Evolutionary conservation across 352 stramenopile genomes (phyloP).

Genomic region (Globisporangium cederbergense): DNA sequence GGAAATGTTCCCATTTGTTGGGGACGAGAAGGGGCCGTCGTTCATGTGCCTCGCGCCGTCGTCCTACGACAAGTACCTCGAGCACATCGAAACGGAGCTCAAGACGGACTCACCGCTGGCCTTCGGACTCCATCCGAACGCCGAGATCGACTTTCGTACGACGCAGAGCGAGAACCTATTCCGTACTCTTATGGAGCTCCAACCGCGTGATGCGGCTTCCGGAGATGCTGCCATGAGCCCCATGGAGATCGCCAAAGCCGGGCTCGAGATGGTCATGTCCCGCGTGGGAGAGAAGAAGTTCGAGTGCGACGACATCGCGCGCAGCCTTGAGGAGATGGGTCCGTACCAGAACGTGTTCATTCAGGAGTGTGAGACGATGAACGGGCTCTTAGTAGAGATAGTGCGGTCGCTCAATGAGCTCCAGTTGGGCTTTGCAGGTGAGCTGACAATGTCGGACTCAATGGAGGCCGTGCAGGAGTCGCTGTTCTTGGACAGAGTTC

Average conservation of each 20-base stretch:
- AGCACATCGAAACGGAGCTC: constrained; percentile 96
- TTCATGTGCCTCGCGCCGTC: constrained; percentile 94
- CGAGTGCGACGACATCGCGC: constrained; percentile 94
- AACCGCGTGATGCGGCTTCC: constrained; percentile 86
- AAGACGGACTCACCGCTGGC: constrained; percentile 95
- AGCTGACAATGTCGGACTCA: constrained; percentile 97
- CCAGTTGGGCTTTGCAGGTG: constrained; percentile 94
- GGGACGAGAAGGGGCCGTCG: constrained; percentile 94
- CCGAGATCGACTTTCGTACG: constrained; percentile 98
- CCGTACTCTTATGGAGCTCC: constrained; percentile 94
- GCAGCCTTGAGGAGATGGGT: constrained; percentile 92
- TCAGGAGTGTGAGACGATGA: constrained; percentile 98
- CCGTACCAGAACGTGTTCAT: constrained; percentile 98
- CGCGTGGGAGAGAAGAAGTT: constrained; percentile 97
- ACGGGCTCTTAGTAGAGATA: constrained; percentile 94
- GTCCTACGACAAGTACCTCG: constrained; percentile 97
- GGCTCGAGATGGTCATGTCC: constrained; percentile 92
- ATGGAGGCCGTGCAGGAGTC: constrained; percentile 96
- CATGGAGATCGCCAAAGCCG: constrained; percentile 88
- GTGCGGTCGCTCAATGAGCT: constrained; percentile 95
- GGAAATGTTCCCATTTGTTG: constrained; percentile 97
- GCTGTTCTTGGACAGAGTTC: constrained; percentile 92
- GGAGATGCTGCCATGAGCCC: constrained; percentile 90
- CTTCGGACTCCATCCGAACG: constrained; percentile 97
- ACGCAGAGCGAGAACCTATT: constrained; percentile 96